Conservation (phyloP, 176 grass and related monocot genomes). For the Ensete ventricosum region DNA sequence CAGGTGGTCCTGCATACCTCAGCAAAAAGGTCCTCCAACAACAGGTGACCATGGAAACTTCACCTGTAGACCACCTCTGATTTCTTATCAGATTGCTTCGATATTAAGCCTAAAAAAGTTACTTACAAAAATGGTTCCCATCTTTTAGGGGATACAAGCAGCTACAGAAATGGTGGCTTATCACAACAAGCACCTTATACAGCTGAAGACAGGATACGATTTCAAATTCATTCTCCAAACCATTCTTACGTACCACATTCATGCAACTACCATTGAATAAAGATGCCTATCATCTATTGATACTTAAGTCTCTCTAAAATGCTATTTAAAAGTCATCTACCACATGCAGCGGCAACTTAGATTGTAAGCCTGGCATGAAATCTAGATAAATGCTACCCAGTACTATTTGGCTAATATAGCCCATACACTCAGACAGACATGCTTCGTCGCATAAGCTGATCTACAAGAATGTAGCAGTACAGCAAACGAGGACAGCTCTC, state of each 20-base stretch:
- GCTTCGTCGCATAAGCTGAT: no score
- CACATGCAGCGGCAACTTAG: background rate
- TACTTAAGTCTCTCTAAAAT: background rate
- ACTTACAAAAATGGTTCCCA: background rate
- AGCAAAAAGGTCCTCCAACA: background rate
- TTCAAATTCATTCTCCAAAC: background rate
- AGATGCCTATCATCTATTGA: background rate
- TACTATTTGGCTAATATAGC: no score
- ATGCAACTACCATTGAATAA: background rate
- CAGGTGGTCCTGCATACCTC: background rate
- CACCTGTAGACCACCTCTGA: background rate
- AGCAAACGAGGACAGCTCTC: no score
- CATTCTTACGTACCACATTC: background rate
- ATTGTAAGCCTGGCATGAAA: background rate
- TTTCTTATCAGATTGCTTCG: background rate
- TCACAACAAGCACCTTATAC: background rate
- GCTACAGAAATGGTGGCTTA: background rate
- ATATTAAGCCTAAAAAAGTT: background rate
- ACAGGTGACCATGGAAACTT: background rate
- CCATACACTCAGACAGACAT: no score
- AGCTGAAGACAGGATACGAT: background rate
- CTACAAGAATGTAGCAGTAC: no score
- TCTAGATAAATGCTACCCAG: no score
- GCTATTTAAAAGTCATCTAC: background rate
- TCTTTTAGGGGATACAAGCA: background rate